Evolutionary conservation across 495 filamentous ascomycete genomes (phyloP), one percentile per base, ranked within the genome.

Genomic region (Trichoderma asperelloides): DNA sequence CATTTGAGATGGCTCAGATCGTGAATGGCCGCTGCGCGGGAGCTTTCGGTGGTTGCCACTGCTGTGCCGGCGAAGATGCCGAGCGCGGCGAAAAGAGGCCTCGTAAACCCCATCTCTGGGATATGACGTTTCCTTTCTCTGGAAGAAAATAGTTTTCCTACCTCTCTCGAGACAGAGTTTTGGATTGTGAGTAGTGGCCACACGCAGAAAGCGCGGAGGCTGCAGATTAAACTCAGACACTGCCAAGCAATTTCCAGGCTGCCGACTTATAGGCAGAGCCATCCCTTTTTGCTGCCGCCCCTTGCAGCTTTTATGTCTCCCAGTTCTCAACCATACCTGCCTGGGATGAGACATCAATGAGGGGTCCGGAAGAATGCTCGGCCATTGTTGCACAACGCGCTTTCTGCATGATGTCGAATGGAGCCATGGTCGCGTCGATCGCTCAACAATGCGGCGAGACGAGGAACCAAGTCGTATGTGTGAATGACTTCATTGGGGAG

Each of bases 1-100:
- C 87, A 90, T 63, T 74, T 68, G 65, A 78, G 74, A 0, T 76
- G 76, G 62, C 82, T 81, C 21, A 90, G 73, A 55, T 87, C 80
- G 41, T 30, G 55, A 30, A 60, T 60, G 13, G 55, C 12, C 15
- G 55, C 27, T 27, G 27, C 28, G 55, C 8, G 12, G 16, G 55
- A 11, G 7, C 9, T 21, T 23, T 51, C 55, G 27, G 55, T 60
- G 13, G 55, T 60, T 30, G 55, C 25, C 11, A 18, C 13, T 2
- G 9, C 55, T 0, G 25, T 13, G 23, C 55, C 18, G 3, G 55
- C 23, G 16, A 28, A 27, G 25, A 60, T 60, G 55, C 55, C 55
- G 25, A 60, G 55, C 3, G 55, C 55, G 55, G 55, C 55, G 16
- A 60, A 1, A 30, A 60, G 25, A 60, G 55, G 9, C 25, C 27